Evolutionary conservation across 2,329 filamentous ascomycete genomes (phyloP).

Genomic region (Gyromitra esculenta): DNA sequence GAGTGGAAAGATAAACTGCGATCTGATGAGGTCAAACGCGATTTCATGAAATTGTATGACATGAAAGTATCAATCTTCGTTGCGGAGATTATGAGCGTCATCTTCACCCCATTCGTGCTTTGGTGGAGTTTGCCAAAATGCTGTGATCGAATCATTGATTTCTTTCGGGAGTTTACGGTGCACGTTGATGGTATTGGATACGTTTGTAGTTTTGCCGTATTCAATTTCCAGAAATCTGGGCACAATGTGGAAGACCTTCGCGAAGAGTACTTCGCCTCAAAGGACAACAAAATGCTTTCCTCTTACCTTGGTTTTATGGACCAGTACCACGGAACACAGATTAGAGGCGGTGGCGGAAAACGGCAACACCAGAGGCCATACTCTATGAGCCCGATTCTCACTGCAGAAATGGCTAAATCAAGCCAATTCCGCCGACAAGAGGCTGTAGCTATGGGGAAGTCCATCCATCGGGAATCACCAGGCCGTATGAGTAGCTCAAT

Average conservation of each 20-base stretch:
- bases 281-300: constrained; percentile 98
- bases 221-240: constrained; percentile 89
- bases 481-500: constrained; percentile 66
- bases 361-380: constrained; percentile 58
- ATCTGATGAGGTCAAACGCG: constrained; percentile 85
- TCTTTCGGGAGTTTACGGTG: constrained; percentile 96
- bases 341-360: constrained; percentile 34
- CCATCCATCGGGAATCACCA: constrained; percentile 47
- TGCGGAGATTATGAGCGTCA: constrained; percentile 90
- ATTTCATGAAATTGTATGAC: constrained; percentile 91
- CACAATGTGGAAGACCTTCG: constrained; percentile 70
- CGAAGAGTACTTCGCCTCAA: constrained; percentile 92
- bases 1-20: constrained; percentile 92
- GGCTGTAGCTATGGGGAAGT: constrained; percentile 42
- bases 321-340: constrained; percentile 71
- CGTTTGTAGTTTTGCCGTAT: constrained; percentile 96
- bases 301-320: constrained; percentile 96
- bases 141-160: constrained; percentile 93
- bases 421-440: constrained; percentile 34
- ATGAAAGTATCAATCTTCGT: constrained; percentile 90
- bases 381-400: constrained; percentile 57
- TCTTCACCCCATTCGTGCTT: constrained; percentile 89
- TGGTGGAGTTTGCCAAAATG: constrained; percentile 86
- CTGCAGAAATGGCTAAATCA: constrained; percentile 47
- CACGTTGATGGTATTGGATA: constrained; percentile 96